Evolutionary conservation across 306 rosid genomes (phyloP).

Genomic region (Fagus crenata): DNA sequence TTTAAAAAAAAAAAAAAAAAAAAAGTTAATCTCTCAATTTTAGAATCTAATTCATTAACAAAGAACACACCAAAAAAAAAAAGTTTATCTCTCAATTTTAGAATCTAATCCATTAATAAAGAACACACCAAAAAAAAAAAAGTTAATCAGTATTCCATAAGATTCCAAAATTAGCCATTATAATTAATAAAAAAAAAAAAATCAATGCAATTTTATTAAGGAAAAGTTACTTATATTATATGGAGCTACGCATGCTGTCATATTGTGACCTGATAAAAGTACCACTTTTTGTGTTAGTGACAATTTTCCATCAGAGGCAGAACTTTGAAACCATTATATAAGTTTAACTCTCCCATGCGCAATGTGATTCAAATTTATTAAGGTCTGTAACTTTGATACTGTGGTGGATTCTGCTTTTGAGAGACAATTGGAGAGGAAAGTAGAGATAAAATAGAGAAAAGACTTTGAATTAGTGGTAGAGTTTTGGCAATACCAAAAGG

Average conservation of each 20-base stretch:
- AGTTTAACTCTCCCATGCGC: slow-evolving; percentile 51
- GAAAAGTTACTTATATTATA: neutral
- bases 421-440: slow-evolving; percentile 27
- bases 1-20: neutral
- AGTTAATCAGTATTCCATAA: neutral
- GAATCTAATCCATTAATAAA: neutral
- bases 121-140: neutral
- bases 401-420: slow-evolving; percentile 73
- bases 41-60: too few relatives aligned
- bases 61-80: too few relatives aligned
- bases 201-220: neutral
- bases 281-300: neutral
- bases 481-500: slow-evolving; percentile 34
- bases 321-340: slow-evolving; percentile 29
- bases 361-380: slow-evolving; percentile 16
- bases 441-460: neutral
- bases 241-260: neutral
- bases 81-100: neutral
- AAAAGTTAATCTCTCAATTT: neutral
- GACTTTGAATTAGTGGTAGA: slow-evolving; percentile 13
- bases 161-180: neutral
- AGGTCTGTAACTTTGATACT: slow-evolving; percentile 28
- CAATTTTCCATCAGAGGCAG: slow-evolving; percentile 11
- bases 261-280: neutral
- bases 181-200: too few relatives aligned